Conservation (phyloP, 169 alveolate species). For the Plasmodium billcollinsi region DNA sequence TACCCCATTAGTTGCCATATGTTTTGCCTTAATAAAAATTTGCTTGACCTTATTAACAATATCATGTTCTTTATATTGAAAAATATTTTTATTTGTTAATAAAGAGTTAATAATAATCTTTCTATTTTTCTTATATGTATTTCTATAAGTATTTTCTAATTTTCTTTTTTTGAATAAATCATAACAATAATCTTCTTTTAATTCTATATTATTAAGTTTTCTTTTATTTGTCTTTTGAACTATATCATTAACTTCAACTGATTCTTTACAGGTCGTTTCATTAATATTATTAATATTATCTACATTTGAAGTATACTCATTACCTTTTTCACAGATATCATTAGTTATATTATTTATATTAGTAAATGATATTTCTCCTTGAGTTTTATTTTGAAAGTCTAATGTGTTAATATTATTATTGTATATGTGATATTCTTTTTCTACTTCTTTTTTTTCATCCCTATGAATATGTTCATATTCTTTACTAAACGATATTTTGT, state of each 20-base stretch:
- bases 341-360: too few relatives aligned
- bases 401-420: too few relatives aligned
- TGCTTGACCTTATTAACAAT: conserved; percentile 58
- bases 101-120: conserved; percentile 39
- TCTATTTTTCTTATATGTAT: conserved; percentile 63
- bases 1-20: conserved; percentile 74
- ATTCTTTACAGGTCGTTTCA: too few relatives aligned
- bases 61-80: conserved; percentile 51
- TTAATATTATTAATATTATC: too few relatives aligned
- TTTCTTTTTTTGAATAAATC: conserved; percentile 61
- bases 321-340: too few relatives aligned
- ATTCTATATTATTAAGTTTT: neutral
- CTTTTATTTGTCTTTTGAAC: neutral
- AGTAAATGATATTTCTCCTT: too few relatives aligned
- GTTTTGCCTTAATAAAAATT: conserved; percentile 48
- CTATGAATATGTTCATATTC: neutral
- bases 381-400: too few relatives aligned
- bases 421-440: neutral
- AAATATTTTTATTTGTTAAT: conserved; percentile 29
- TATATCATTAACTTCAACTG: neutral
- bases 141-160: conserved; percentile 43
- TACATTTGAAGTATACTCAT: too few relatives aligned
- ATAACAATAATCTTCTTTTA: conserved; percentile 4
- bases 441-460: neutral
- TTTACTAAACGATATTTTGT: neutral